Evolutionary conservation across 108 stramenopile species (phyloP).

Genomic region (Chaetoceros tenuissimus): DNA sequence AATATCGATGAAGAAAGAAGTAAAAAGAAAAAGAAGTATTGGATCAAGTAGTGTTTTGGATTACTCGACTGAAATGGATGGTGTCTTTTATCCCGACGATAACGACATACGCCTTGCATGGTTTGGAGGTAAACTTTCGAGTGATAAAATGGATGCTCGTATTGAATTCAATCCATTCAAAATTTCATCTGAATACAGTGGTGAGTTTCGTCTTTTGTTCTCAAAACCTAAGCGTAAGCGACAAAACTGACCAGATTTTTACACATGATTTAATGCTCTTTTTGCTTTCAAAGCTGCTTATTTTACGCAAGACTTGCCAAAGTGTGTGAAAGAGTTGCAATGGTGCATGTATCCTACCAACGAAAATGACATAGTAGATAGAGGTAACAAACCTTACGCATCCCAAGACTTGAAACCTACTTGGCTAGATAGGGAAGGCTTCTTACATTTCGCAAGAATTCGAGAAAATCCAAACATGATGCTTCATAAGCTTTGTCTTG

Average conservation of each 20-base stretch:
- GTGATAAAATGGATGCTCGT: conserved; percentile 5
- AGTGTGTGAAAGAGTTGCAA: conserved; percentile 1
- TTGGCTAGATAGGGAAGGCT: conserved; percentile 24
- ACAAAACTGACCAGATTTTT: too few species aligned
- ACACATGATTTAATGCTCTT: conserved; percentile 5
- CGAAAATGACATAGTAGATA: not conserved
- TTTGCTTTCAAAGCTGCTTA: conserved; percentile 3
- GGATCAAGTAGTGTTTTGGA: conserved; percentile 8
- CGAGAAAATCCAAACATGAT: conserved; percentile 30
- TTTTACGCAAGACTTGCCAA: conserved; percentile 15
- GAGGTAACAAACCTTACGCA: conserved; percentile 23
- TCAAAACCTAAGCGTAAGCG: too few species aligned
- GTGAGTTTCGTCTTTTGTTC: too few species aligned
- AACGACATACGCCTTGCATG: conserved; percentile 23
- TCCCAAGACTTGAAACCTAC: conserved; percentile 8
- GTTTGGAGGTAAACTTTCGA: conserved; percentile 18
- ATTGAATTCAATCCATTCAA: conserved; percentile 19
- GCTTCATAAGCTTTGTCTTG: conserved; percentile 21
- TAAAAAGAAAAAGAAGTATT: conserved; percentile 3
- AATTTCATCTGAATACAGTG: too few species aligned
- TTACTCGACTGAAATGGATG: conserved; percentile 1
- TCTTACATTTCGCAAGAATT: conserved; percentile 19
- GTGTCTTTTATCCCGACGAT: conserved; percentile 14
- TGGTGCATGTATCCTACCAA: conserved; percentile 3
- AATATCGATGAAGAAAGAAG: conserved; percentile 4